phyloP scores from a whole-genome alignment of 768 basidiomycete species.

The Mycena filopes region DNA sequence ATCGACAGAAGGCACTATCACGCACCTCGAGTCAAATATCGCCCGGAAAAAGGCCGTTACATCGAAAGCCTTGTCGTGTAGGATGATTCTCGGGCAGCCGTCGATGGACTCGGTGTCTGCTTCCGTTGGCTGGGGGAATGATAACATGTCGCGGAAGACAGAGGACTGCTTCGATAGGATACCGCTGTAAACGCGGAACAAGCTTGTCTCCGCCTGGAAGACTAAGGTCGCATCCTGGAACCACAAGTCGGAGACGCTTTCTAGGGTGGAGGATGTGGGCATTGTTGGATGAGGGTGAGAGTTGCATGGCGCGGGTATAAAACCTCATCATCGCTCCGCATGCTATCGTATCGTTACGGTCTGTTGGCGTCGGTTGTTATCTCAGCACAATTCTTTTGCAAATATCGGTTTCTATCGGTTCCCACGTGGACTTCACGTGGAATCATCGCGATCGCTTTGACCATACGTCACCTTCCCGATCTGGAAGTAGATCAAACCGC shows the following conservation, averaged over 20 bases:
- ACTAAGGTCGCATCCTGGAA: conserved; percentile 29
- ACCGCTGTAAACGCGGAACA: conserved; percentile 25
- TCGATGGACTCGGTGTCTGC: conserved; percentile 14
- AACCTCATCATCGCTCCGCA: too few relatives aligned
- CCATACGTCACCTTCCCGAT: too few relatives aligned
- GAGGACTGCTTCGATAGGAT: conserved; percentile 13
- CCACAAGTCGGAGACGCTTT: conserved; percentile 21
- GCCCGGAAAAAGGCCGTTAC: conserved; percentile 23
- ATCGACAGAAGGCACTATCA: neutral
- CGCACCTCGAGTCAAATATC: conserved; percentile 30
- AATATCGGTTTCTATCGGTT: too few relatives aligned
- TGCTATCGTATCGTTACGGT: too few relatives aligned
- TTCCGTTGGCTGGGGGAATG: conserved; percentile 22
- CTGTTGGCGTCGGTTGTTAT: too few relatives aligned
- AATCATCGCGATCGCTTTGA: too few relatives aligned
- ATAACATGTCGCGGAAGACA: conserved; percentile 28
- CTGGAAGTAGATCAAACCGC: too few relatives aligned
- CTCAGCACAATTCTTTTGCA: too few relatives aligned
- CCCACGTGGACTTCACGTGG: too few relatives aligned
- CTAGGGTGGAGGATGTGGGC: neutral
- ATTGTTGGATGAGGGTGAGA: neutral
- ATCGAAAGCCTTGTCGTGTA: conserved; percentile 23
- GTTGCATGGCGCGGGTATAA: too few relatives aligned
- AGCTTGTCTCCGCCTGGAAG: conserved; percentile 25
- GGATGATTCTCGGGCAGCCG: conserved; percentile 23